These are phyloP conservation scores for Wickerhamiella siamensis DNA, from an alignment of 805 yeast species.

Conservation along the genomic window DNA sequence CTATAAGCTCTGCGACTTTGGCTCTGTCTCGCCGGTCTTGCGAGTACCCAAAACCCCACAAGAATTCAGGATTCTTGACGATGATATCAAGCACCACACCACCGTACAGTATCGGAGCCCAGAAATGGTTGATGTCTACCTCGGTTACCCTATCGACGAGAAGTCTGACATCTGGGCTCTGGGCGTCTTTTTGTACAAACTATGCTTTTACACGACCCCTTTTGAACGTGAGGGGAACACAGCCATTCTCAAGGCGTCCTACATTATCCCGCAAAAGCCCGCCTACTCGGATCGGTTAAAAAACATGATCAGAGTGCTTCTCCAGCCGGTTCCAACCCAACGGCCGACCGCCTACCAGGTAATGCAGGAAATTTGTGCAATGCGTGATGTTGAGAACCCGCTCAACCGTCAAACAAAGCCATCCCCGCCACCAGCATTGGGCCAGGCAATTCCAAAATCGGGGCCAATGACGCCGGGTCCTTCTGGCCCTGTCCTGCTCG, in stretches of 20 bases:
- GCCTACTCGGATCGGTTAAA: conserved; percentile 55
- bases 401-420: conserved; percentile 23
- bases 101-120: conserved; percentile 95
- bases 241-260: conserved; percentile 74
- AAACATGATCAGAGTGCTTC: conserved; percentile 60
- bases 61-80: conserved; percentile 62
- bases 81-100: conserved; percentile 78
- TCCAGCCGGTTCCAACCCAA: conserved; percentile 65
- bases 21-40: conserved; percentile 61
- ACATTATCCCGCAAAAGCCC: conserved; percentile 59
- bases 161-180: conserved; percentile 94
- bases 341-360: conserved; percentile 86
- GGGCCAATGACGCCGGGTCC: conserved; percentile 1
- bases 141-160: conserved; percentile 76
- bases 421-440: conserved; percentile 1
- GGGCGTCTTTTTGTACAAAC: conserved; percentile 79
- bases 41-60: conserved; percentile 62
- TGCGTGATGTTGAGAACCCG: conserved; percentile 43
- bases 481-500: neutral
- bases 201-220: conserved; percentile 88
- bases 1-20: conserved; percentile 87
- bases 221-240: conserved; percentile 73
- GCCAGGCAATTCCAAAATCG: neutral
- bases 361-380: conserved; percentile 42
- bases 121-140: conserved; percentile 83